Evolutionary conservation across 2,329 filamentous ascomycete genomes (phyloP).

Genomic region (Xylaria sp.): DNA sequence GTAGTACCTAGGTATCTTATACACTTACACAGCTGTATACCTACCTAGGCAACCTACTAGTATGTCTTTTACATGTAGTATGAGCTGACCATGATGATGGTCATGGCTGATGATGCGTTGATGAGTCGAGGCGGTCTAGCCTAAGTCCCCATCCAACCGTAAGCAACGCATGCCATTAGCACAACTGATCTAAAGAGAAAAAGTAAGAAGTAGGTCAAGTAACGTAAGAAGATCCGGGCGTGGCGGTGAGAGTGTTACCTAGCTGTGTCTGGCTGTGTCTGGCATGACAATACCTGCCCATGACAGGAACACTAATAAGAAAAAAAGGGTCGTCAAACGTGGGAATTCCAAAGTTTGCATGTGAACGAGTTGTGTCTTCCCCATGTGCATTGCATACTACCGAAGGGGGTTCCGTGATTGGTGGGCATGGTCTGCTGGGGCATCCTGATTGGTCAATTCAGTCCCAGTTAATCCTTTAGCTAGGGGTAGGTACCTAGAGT

Average conservation of each 20-base stretch:
- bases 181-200: background rate
- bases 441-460: slow-evolving; percentile 33
- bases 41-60: background rate
- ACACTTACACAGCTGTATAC: too few relatives aligned
- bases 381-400: slow-evolving; percentile 1
- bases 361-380: slow-evolving; percentile 10
- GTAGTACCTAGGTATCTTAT: too few relatives aligned
- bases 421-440: slow-evolving; percentile 11
- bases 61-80: background rate
- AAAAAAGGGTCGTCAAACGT: background rate
- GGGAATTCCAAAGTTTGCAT: slow-evolving; percentile 7
- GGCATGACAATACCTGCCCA: background rate
- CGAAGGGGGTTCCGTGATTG: slow-evolving; percentile 11
- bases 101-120: background rate
- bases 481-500: background rate
- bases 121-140: slow-evolving; percentile 14
- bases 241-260: slow-evolving; percentile 9
- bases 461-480: slow-evolving; percentile 2
- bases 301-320: background rate
- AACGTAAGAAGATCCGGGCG: background rate
- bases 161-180: background rate
- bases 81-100: background rate
- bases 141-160: background rate
- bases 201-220: background rate
- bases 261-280: background rate